Evolutionary conservation across 2,329 filamentous ascomycete species (phyloP).

Genomic region (Ophiostoma ips): DNA sequence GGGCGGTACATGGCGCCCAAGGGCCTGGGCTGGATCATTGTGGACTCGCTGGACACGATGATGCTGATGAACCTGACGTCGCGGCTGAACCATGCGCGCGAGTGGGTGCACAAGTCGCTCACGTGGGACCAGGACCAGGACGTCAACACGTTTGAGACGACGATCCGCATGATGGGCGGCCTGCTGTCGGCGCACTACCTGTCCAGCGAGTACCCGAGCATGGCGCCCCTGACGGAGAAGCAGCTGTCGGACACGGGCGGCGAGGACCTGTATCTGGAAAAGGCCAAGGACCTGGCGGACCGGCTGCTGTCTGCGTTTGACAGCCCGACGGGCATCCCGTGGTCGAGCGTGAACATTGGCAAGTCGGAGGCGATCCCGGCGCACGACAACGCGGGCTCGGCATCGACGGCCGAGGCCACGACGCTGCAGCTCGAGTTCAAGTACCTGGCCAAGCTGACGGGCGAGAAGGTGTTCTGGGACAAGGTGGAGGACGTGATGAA

Average conservation of each 20-base stretch:
- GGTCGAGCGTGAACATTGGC: slow-evolving; percentile 77
- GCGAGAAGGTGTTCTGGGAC: slow-evolving; percentile 86
- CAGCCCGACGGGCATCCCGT: slow-evolving; percentile 73
- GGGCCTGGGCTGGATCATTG: slow-evolving; percentile 94
- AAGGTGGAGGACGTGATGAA: slow-evolving; percentile 84
- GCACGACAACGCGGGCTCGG: slow-evolving; percentile 73
- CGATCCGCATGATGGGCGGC: slow-evolving; percentile 92
- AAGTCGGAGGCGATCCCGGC: slow-evolving; percentile 63
- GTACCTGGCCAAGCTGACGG: slow-evolving; percentile 87
- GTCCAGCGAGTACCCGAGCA: slow-evolving; percentile 66
- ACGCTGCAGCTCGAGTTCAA: slow-evolving; percentile 94
- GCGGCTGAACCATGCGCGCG: slow-evolving; percentile 66
- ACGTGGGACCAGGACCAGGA: slow-evolving; percentile 87
- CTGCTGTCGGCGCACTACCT: slow-evolving; percentile 88
- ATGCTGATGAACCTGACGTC: slow-evolving; percentile 96
- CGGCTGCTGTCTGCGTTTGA: slow-evolving; percentile 79
- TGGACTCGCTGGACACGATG: slow-evolving; percentile 89
- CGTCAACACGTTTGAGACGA: slow-evolving; percentile 96
- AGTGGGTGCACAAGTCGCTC: slow-evolving; percentile 74
- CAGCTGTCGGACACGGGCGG: slow-evolving; percentile 53
- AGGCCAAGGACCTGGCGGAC: slow-evolving; percentile 84
- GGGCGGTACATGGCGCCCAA: slow-evolving; percentile 74
- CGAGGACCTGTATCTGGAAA: slow-evolving; percentile 90
- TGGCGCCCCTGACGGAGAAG: slow-evolving; percentile 61
- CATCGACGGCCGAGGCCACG: slow-evolving; percentile 86